Conservation (phyloP, 2,329 filamentous ascomycete species). For the Penicillium sp. region DNA sequence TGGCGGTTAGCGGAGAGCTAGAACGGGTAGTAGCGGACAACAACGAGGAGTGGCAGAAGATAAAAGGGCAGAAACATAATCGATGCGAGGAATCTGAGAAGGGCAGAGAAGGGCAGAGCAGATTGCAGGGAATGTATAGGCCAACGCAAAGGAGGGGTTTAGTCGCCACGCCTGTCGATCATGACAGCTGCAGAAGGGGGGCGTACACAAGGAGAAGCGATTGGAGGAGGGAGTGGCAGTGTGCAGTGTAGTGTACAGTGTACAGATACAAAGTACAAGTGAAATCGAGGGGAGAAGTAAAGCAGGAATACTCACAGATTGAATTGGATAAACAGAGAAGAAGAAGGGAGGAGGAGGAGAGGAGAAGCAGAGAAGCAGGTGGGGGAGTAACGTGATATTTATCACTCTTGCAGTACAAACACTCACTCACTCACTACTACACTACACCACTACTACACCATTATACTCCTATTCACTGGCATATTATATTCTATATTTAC, state of each 20-base stretch:
- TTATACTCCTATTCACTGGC: background rate
- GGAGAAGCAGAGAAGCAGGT: slow-evolving; percentile 8
- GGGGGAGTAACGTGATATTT: slow-evolving; percentile 24
- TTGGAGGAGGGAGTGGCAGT: background rate
- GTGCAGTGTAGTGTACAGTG: slow-evolving; percentile 1
- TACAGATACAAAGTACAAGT: background rate
- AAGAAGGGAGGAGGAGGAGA: slow-evolving; percentile 17
- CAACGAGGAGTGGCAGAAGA: background rate
- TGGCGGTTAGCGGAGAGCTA: background rate
- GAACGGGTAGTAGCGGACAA: background rate
- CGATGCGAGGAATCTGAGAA: background rate
- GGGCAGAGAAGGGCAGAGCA: background rate
- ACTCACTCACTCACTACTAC: background rate
- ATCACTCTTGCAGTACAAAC: too few relatives aligned
- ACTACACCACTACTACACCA: background rate
- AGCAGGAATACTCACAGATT: background rate
- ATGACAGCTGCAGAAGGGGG: slow-evolving; percentile 1
- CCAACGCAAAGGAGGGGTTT: slow-evolving; percentile 19
- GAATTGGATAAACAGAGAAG: background rate
- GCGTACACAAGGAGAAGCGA: background rate
- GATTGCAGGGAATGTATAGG: background rate
- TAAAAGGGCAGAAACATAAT: background rate
- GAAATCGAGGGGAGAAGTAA: background rate
- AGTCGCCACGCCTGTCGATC: slow-evolving; percentile 32
- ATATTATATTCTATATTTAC: background rate